Percentiles rank a stretch among this genome's conserved stretches.
Conservation (phyloP, 176 grass and related monocot species). For the sorghum (Sorghum bicolor) region DNA sequence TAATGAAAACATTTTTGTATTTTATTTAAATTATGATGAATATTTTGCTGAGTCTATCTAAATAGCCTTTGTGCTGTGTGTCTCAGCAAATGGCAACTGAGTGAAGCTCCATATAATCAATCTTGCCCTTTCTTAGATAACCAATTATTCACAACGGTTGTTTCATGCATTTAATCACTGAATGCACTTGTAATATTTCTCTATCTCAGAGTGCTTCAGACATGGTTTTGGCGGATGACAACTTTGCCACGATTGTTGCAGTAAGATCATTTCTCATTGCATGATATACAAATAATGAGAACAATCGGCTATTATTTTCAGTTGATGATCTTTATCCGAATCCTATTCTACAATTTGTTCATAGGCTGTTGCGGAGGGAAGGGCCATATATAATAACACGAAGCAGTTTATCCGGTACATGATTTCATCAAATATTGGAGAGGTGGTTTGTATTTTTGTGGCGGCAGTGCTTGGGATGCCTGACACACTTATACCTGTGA, state of each 20-base stretch:
- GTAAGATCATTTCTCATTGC: constrained; percentile 51
- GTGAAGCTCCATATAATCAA: background rate
- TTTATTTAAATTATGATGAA: background rate
- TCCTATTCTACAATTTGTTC: constrained; percentile 32
- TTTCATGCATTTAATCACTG: constrained; percentile 11
- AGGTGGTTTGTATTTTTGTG: constrained; percentile 99
- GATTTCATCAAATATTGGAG: constrained; percentile 99
- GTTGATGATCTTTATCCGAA: constrained; percentile 32
- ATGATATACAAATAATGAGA: constrained; percentile 29
- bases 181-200: constrained; percentile 20
- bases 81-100: constrained; percentile 4
- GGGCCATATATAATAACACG: constrained; percentile 99
- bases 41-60: background rate
- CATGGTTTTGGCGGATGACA: constrained; percentile 99
- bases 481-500: constrained; percentile 95
- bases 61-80: background rate
- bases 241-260: constrained; percentile 97
- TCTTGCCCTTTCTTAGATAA: background rate
- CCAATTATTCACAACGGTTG: background rate
- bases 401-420: constrained; percentile 99
- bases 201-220: constrained; percentile 94
- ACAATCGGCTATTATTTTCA: constrained; percentile 8
- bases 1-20: background rate
- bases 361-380: constrained; percentile 96
- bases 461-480: constrained; percentile 97